phyloP scores from a whole-genome alignment of 139 green algal species.

The Diplosphaera chodatii region DNA sequence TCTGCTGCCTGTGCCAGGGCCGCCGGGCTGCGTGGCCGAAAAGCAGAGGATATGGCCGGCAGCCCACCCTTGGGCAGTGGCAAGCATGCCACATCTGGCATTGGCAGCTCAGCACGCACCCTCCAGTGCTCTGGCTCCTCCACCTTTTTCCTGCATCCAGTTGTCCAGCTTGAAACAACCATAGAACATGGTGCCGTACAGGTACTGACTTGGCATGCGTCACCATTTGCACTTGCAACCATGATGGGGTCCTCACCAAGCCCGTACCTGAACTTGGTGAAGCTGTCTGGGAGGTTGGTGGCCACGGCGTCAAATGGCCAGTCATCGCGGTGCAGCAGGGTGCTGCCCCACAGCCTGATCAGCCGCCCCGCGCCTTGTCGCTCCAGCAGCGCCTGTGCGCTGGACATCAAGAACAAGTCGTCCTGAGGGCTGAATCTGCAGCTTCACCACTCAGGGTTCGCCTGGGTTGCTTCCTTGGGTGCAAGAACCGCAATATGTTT shows the following conservation, averaged over 20 bases:
- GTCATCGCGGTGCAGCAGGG: slow-evolving; percentile 88
- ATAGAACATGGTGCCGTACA: too few relatives aligned
- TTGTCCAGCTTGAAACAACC: too few relatives aligned
- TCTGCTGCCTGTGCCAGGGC: neutral
- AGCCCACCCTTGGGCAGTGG: slow-evolving; percentile 35
- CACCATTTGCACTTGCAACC: neutral
- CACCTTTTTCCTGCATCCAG: neutral
- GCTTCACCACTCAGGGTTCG: too few relatives aligned
- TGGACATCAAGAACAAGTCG: too few relatives aligned
- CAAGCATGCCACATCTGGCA: slow-evolving; percentile 42
- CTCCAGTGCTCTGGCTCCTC: slow-evolving; percentile 31
- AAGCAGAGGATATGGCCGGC: neutral
- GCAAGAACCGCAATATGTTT: neutral
- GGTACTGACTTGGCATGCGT: slow-evolving; percentile 9
- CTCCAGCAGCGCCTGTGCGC: slow-evolving; percentile 6
- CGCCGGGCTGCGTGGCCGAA: neutral
- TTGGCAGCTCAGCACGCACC: slow-evolving; percentile 43
- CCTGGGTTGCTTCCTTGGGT: too few relatives aligned
- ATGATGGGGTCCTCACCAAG: slow-evolving; percentile 62
- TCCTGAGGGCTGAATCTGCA: too few relatives aligned
- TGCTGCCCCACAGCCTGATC: slow-evolving; percentile 60
- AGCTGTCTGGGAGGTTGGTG: slow-evolving; percentile 68
- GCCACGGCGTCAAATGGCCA: slow-evolving; percentile 64
- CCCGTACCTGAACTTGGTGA: slow-evolving; percentile 80
- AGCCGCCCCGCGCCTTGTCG: slow-evolving; percentile 27